Percentiles rank a stretch among this genome's conserved stretches.
Evolutionary conservation across 2,329 filamentous ascomycete species (phyloP).

Genomic region (Apiospora hydei): DNA sequence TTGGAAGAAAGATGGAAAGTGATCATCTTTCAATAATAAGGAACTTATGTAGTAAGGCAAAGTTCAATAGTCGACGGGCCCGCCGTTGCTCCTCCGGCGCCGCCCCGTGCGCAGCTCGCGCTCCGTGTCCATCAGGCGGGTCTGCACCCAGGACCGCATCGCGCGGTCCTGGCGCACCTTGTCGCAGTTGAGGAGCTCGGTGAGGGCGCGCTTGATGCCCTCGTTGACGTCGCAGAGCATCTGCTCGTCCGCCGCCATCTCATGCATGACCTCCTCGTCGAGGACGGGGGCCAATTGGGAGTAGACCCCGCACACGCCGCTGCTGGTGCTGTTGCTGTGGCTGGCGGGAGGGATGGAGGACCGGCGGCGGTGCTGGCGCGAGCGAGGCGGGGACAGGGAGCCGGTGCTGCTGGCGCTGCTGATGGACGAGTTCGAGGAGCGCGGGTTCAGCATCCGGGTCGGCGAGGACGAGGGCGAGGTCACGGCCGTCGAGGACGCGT

Average conservation of each 20-base stretch:
- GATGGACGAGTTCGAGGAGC: constrained; percentile 45
- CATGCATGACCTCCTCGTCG: constrained; percentile 56
- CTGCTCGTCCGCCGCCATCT: constrained; percentile 60
- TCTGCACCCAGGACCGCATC: constrained; percentile 66
- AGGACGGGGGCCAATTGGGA: constrained; percentile 47
- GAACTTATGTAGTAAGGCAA: too few relatives aligned
- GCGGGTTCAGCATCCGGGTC: constrained; percentile 61
- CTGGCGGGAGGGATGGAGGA: constrained; percentile 33
- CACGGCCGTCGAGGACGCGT: constrained; percentile 40
- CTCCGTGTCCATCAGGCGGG: constrained; percentile 66
- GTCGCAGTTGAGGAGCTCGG: constrained; percentile 67
- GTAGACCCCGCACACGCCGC: constrained; percentile 31
- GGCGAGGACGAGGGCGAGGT: constrained; percentile 67
- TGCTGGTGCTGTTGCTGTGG: constrained; percentile 30
- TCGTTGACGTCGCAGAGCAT: constrained; percentile 65
- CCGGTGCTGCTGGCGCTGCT: constrained; percentile 41
- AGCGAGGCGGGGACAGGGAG: constrained; percentile 35
- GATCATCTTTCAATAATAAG: too few relatives aligned
- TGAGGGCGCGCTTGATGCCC: constrained; percentile 67
- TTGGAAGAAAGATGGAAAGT: neutral
- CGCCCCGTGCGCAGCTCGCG: constrained; percentile 63
- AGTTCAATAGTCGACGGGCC: constrained; percentile 8
- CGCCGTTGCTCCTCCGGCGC: constrained; percentile 52
- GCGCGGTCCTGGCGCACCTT: constrained; percentile 57
- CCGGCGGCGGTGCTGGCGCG: constrained; percentile 37